A percentile compares a stretch with the other conserved stretches of the same genome.
Conservation (phyloP, 2,329 filamentous ascomycete species). For the Verticillium zaregamsianum region DNA sequence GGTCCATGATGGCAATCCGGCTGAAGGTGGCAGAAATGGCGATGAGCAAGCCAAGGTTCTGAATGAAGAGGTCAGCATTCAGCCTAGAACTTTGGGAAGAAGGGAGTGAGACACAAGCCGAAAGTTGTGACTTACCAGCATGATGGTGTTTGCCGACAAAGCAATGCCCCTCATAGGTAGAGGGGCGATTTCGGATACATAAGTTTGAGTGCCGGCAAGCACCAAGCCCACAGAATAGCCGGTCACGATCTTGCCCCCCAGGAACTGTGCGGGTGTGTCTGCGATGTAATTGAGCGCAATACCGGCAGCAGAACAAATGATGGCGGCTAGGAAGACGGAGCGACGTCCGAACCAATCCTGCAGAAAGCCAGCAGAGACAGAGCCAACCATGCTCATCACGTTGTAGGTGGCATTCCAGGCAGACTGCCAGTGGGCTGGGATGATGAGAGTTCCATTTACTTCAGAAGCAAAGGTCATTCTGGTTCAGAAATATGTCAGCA, state of each 20-base stretch:
- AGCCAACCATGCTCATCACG: constrained; percentile 15
- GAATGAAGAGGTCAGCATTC: neutral
- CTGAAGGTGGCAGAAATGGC: constrained; percentile 10
- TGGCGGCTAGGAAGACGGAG: constrained; percentile 8
- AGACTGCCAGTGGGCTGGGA: constrained; percentile 18
- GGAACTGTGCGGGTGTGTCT: constrained; percentile 9
- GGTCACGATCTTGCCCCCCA: constrained; percentile 17
- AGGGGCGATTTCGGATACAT: constrained; percentile 11
- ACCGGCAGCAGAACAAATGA: constrained; percentile 8
- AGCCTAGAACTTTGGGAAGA: neutral
- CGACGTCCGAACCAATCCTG: constrained; percentile 16
- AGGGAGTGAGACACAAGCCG: neutral
- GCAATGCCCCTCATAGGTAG: constrained; percentile 13
- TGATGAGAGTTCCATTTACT: constrained; percentile 14
- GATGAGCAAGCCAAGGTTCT: constrained; percentile 14
- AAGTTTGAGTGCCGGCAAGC: constrained; percentile 14
- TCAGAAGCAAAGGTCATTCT: constrained; percentile 14
- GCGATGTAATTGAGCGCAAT: constrained; percentile 14
- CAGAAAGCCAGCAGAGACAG: constrained; percentile 11
- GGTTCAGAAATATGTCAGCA: neutral
- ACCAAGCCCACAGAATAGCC: constrained; percentile 15
- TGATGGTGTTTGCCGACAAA: constrained; percentile 9
- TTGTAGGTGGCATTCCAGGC: constrained; percentile 17
- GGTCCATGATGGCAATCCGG: constrained; percentile 13
- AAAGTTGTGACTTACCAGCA: neutral